Percentiles rank a stretch among this genome's conserved stretches.
Conservation (phyloP, 495 filamentous ascomycete species). For the Bacidia gigantensis region DNA sequence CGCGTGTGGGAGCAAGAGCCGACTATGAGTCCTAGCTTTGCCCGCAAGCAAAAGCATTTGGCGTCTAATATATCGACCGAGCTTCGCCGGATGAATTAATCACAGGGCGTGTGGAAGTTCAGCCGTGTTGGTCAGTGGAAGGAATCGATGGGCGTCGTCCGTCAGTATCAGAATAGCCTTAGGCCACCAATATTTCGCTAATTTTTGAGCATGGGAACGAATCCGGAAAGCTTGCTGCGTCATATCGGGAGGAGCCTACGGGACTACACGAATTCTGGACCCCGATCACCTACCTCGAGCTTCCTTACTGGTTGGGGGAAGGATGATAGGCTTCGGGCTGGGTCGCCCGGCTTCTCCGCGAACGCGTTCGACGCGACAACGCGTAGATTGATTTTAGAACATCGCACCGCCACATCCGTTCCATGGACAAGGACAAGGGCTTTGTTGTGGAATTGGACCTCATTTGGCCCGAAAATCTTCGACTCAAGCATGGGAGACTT, state of each 20-base stretch:
- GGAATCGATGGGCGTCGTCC: not conserved
- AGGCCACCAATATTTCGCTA: not conserved
- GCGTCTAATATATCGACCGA: no score
- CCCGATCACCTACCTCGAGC: not conserved
- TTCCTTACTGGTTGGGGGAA: not conserved
- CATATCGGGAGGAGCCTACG: not conserved
- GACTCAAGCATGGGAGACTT: not conserved
- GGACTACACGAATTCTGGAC: not conserved
- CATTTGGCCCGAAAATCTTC: not conserved
- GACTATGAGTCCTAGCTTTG: no score
- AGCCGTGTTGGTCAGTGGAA: not conserved
- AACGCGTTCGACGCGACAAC: conserved; percentile 4
- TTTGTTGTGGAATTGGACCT: not conserved
- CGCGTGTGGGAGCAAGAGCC: not conserved
- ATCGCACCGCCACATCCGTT: conserved; percentile 6
- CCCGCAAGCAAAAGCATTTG: no score
- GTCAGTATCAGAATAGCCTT: not conserved
- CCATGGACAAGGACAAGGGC: not conserved
- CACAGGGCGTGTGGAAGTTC: not conserved
- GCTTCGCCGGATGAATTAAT: not conserved
- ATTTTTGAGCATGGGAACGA: not conserved
- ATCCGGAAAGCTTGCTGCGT: conserved; percentile 2
- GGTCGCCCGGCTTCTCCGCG: conserved; percentile 4
- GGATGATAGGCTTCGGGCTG: not conserved
- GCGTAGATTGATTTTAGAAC: not conserved